Evolutionary conservation across 805 yeast species (phyloP), one percentile per base, ranked within the genome.

Genomic region (Monosporozyma aerobia): DNA sequence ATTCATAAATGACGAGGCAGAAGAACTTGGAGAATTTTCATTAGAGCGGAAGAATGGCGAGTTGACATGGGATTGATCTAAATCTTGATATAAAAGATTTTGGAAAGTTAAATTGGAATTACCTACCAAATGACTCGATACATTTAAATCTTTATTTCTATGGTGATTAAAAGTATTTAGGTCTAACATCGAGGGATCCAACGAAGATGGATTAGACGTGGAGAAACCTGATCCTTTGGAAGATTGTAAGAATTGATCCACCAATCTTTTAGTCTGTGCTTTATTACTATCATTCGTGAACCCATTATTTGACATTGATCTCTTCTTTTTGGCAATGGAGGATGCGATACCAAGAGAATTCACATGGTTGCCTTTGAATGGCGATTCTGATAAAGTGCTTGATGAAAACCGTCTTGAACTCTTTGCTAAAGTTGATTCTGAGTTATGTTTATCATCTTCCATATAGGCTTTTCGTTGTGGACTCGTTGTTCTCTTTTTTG

Each of bases 231-330:
- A 47, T 19, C 25, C 30, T 37, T 30, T 49, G 3, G 46, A 41
- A 27, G 9, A 43, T 37, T 49, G 50, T 19, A 55, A 37, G 29
- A 55, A 55, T 25, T 51, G 54, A 27, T 48, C 44, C 3, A 55
- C 55, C 23, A 55, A 32, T 44, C 56, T 41, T 37, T 37, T 43
- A 29, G 48, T 44, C 27, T 50, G 52, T 13, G 47, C 43, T 29
- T 29, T 50, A 40, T 50, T 50, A 39, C 48, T 50, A 37, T 47
- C 49, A 33, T 37, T 37, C 13, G 30, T 5, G 43, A 47, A 47
- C 8, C 40, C 49, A 14, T 23, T 29, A 29, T 30, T 48, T n/a
- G 52, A 44, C 48, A 44, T 8, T 14, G 52, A 23, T 29, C 48
- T 19, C 23, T 37, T 37, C 37, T 19, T 33, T 35, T 48, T 45